Conservation (phyloP, 169 alveolate species). For the Cryptosporidium tyzzeri region DNA sequence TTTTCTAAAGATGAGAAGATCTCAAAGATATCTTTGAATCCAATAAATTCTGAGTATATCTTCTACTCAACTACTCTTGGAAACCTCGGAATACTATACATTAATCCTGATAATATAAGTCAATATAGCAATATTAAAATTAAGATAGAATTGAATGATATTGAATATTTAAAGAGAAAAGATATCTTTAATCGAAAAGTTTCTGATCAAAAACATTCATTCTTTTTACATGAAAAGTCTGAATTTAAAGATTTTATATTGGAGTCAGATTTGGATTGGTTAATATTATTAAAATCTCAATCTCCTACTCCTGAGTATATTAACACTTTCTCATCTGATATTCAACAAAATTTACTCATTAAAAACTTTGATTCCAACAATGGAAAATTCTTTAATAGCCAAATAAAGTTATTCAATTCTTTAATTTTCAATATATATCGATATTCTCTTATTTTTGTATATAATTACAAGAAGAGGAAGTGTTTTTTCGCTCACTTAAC, state of each 20-base stretch:
- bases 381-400: constrained; percentile 17
- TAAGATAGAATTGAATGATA: background rate
- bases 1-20: constrained; percentile 23
- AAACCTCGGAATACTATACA: constrained; percentile 27
- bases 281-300: background rate
- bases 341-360: background rate
- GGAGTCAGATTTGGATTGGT: background rate
- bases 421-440: background rate
- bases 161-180: background rate
- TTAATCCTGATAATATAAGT: constrained; percentile 46
- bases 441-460: background rate
- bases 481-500: background rate
- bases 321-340: too few species aligned
- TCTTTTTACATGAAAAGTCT: background rate
- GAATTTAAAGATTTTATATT: background rate
- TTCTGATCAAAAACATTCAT: background rate
- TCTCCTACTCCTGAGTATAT: background rate
- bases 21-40: constrained; percentile 22
- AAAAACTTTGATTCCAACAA: background rate
- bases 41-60: constrained; percentile 18
- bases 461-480: background rate
- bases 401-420: background rate
- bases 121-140: constrained; percentile 6
- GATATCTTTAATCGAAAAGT: background rate
- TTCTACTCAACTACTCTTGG: constrained; percentile 15